These are phyloP conservation scores for Colletotrichum melonis DNA, from an alignment of 2,329 filamentous ascomycete genomes.

Conservation along the genomic window DNA sequence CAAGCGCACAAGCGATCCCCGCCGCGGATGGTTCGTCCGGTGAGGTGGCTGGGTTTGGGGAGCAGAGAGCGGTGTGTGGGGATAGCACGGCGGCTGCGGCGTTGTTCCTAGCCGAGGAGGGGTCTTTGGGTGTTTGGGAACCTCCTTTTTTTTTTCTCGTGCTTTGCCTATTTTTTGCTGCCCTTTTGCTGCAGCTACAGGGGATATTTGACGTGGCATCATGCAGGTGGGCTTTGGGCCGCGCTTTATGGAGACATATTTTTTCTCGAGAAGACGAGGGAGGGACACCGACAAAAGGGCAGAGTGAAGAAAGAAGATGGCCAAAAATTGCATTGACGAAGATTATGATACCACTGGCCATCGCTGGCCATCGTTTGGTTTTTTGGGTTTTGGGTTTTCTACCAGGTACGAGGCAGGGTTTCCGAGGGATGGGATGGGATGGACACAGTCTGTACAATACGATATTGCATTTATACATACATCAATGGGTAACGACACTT, in stretches of 20 bases:
- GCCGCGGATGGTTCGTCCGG: constrained; percentile 25
- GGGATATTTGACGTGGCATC: constrained; percentile 26
- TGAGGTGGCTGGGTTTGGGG: constrained; percentile 28
- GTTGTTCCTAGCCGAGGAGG: neutral
- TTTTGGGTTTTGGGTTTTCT: neutral
- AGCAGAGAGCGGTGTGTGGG: constrained; percentile 32
- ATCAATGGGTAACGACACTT: neutral
- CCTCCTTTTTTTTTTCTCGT: too few relatives aligned
- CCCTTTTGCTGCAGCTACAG: constrained; percentile 22
- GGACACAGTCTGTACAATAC: neutral
- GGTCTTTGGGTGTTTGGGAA: neutral
- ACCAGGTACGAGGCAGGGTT: too few relatives aligned
- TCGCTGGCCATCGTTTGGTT: neutral
- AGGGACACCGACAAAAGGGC: too few relatives aligned
- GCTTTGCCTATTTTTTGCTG: neutral
- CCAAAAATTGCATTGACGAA: neutral
- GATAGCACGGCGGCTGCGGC: constrained; percentile 34
- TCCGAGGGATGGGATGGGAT: neutral
- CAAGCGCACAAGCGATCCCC: neutral
- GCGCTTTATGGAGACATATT: neutral
- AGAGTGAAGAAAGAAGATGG: neutral
- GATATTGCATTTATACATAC: neutral
- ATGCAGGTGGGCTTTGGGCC: neutral
- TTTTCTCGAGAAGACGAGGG: too few relatives aligned
- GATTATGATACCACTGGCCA: constrained; percentile 3